A percentile compares a stretch with the other conserved stretches of the same genome.
Conservation (phyloP, 2,329 filamentous ascomycete genomes). For the Aureobasidium mangrovei region DNA sequence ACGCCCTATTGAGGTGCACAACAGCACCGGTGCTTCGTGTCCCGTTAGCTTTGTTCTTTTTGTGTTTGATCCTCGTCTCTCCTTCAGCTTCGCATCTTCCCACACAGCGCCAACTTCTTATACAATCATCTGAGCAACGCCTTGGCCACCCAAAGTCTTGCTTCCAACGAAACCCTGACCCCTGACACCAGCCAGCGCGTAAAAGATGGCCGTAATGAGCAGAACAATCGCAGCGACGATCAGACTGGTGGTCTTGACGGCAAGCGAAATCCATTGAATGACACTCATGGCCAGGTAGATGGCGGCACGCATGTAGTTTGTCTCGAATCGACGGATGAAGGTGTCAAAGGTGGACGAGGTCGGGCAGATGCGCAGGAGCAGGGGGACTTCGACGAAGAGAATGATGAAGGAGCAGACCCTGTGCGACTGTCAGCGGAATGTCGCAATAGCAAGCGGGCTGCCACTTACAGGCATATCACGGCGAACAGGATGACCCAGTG, state of each 20-base stretch:
- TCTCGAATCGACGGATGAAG: conserved; percentile 84
- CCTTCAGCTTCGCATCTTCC: background rate
- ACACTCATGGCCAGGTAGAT: conserved; percentile 75
- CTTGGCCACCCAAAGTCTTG: conserved; percentile 90
- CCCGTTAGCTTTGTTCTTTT: background rate
- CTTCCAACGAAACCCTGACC: conserved; percentile 81
- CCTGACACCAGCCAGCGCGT: conserved; percentile 68
- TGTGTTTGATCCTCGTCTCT: background rate
- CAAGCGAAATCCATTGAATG: conserved; percentile 76
- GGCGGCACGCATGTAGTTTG: conserved; percentile 91
- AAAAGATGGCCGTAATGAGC: conserved; percentile 68
- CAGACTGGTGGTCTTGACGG: conserved; percentile 57
- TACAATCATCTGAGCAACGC: conserved; percentile 97
- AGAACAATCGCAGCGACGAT: conserved; percentile 82
- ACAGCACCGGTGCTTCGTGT: conserved; percentile 1
- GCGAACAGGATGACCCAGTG: conserved; percentile 53
- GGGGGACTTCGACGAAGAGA: conserved; percentile 63
- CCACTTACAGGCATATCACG: conserved; percentile 41
- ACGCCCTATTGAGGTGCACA: background rate
- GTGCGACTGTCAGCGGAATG: conserved; percentile 10
- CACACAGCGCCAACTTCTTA: conserved; percentile 32
- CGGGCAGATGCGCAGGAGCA: conserved; percentile 94
- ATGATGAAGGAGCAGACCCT: conserved; percentile 42
- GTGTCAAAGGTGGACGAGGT: conserved; percentile 83
- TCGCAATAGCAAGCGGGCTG: background rate